Conservation (phyloP, 1,139 yeast species). For the Hyphopichia pseudoburtonii region DNA sequence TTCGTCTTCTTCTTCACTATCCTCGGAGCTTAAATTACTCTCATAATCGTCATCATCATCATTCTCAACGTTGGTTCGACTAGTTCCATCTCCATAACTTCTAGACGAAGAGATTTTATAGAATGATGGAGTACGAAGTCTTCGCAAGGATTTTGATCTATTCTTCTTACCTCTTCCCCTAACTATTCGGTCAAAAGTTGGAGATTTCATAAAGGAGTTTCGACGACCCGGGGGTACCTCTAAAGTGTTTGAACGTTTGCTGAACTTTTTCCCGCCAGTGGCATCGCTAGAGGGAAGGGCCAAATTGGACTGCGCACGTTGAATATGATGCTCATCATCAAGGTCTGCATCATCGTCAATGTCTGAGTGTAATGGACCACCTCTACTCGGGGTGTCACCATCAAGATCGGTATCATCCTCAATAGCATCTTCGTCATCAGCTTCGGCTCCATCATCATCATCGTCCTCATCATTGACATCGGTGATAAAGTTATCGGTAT, state of each 20-base stretch:
- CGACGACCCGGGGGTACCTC: constrained; percentile 31
- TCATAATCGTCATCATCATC: constrained; percentile 17
- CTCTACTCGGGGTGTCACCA: constrained; percentile 13
- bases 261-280: constrained; percentile 33
- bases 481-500: constrained; percentile 5
- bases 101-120: neutral
- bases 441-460: constrained; percentile 13
- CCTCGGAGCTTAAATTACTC: constrained; percentile 11
- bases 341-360: constrained; percentile 27
- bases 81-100: neutral
- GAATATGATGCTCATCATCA: constrained; percentile 14
- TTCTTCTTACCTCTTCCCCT: constrained; percentile 8
- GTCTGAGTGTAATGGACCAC: constrained; percentile 18
- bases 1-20: constrained; percentile 16
- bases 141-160: constrained; percentile 9
- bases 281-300: constrained; percentile 34
- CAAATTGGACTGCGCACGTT: constrained; percentile 35
- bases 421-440: constrained; percentile 14
- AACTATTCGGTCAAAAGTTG: constrained; percentile 42
- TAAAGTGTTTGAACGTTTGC: constrained; percentile 47
- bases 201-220: constrained; percentile 30
- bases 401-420: constrained; percentile 26
- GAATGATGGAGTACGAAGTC: constrained; percentile 7
- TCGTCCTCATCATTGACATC: constrained; percentile 14
- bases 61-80: neutral